Conservation (phyloP, 2,329 filamentous ascomycete genomes). For the Aulographum hederae region DNA sequence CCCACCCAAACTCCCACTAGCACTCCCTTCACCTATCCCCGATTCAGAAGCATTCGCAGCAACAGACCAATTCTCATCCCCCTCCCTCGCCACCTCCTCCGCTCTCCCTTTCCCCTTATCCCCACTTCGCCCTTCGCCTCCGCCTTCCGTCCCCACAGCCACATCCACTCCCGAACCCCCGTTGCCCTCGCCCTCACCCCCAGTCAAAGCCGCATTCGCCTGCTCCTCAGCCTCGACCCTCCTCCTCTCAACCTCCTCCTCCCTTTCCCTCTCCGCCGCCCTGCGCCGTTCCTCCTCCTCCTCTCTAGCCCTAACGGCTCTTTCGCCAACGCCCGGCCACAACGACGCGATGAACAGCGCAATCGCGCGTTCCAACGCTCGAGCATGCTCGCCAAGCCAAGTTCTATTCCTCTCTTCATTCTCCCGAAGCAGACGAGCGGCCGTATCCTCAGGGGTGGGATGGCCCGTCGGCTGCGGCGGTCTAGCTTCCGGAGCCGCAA, state of each 20-base stretch:
- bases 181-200: too few relatives aligned
- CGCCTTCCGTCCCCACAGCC: too few relatives aligned
- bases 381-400: conserved; percentile 17
- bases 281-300: conserved; percentile 17
- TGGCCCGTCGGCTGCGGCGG: background rate
- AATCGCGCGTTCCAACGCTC: conserved; percentile 33
- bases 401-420: conserved; percentile 15
- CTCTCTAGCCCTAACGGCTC: conserved; percentile 36
- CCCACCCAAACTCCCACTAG: too few relatives aligned
- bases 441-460: conserved; percentile 22
- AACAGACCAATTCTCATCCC: too few relatives aligned
- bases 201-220: conserved; percentile 4
- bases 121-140: too few relatives aligned
- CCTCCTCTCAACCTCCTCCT: conserved; percentile 6
- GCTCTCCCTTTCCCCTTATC: too few relatives aligned
- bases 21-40: too few relatives aligned
- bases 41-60: too few relatives aligned
- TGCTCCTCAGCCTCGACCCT: conserved; percentile 8
- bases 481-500: background rate
- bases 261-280: conserved; percentile 7
- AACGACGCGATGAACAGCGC: conserved; percentile 45
- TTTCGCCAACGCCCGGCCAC: conserved; percentile 42
- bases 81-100: too few relatives aligned
- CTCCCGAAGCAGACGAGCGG: conserved; percentile 16
- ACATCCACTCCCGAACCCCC: too few relatives aligned